Percentiles rank a stretch among this genome's conserved stretches.
Conservation (phyloP, 371 early-diverging fungal genomes). For the Apophysomyces elegans region DNA sequence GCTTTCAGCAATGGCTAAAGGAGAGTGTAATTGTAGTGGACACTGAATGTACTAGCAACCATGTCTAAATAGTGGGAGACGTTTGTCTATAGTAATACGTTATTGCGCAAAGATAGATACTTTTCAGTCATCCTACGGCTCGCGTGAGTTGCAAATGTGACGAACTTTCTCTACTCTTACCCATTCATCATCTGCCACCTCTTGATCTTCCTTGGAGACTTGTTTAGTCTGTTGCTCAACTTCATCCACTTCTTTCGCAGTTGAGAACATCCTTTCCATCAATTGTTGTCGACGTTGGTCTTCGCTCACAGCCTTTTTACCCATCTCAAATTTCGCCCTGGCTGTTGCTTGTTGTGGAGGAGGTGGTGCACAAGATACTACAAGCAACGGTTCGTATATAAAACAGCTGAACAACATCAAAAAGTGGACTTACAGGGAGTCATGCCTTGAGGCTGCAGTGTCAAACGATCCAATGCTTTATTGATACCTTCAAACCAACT, state of each 20-base stretch:
- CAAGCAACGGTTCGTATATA: not conserved
- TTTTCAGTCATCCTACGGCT: not conserved
- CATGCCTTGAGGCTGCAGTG: conserved; percentile 67
- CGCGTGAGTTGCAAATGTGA: not conserved
- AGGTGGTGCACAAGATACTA: conserved; percentile 54
- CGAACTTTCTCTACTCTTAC: conserved; percentile 14
- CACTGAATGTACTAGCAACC: not conserved
- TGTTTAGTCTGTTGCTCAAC: conserved; percentile 40
- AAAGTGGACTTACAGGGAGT: conserved; percentile 46
- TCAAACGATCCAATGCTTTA: conserved; percentile 31
- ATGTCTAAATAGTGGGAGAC: conserved; percentile 3
- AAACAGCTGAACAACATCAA: not conserved
- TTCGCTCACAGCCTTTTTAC: conserved; percentile 39
- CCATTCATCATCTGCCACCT: conserved; percentile 61
- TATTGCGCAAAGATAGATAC: not conserved
- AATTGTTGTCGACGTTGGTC: conserved; percentile 49
- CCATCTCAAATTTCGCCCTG: conserved; percentile 47
- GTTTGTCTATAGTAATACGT: too few species aligned
- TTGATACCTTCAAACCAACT: conserved; percentile 63
- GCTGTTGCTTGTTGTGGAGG: conserved; percentile 38
- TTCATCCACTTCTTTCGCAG: conserved; percentile 51
- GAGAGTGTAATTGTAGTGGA: not conserved
- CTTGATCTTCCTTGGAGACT: conserved; percentile 30
- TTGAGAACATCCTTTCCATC: conserved; percentile 62
- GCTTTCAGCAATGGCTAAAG: not conserved